These are phyloP conservation scores for Malassezia obtusa DNA, from an alignment of 1,284 basidiomycete genomes.

Conservation along the genomic window DNA sequence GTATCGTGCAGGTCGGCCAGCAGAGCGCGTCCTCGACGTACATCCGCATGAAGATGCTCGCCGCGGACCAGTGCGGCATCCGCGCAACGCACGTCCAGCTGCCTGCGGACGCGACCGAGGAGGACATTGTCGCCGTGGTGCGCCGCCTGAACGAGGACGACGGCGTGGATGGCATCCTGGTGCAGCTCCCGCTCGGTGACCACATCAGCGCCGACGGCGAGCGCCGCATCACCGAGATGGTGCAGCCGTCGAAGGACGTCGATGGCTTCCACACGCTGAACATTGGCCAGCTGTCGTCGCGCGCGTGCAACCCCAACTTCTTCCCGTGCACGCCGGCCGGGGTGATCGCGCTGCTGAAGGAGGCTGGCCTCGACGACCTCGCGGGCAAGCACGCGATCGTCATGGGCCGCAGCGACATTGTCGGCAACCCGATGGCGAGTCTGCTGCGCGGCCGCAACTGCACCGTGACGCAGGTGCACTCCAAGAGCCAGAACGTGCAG, in stretches of 20 bases:
- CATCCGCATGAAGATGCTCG: constrained; percentile 95
- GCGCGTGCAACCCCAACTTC: constrained; percentile 81
- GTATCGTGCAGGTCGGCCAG: constrained; percentile 86
- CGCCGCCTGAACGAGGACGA: constrained; percentile 75
- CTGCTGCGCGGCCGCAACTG: constrained; percentile 83
- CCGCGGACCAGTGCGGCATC: constrained; percentile 89
- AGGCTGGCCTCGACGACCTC: constrained; percentile 59
- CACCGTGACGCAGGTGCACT: constrained; percentile 96
- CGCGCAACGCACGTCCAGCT: constrained; percentile 66
- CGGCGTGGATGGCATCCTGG: constrained; percentile 75
- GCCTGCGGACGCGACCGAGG: constrained; percentile 62
- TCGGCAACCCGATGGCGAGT: constrained; percentile 85
- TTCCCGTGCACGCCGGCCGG: constrained; percentile 92
- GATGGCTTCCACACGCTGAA: constrained; percentile 99
- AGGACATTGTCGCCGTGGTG: constrained; percentile 69
- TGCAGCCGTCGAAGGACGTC: constrained; percentile 88
- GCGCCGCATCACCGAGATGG: constrained; percentile 82
- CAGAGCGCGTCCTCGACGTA: constrained; percentile 84
- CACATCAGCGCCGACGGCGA: constrained; percentile 77
- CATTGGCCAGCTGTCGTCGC: constrained; percentile 86
- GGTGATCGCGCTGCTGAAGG: constrained; percentile 78
- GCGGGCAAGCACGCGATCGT: constrained; percentile 67
- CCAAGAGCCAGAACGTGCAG: constrained; percentile 67
- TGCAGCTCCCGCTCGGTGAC: constrained; percentile 88
- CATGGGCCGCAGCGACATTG: constrained; percentile 93